Percentiles rank a stretch among this genome's conserved stretches.
phyloP scores from a whole-genome alignment of 208 protist genomes.

The Leishmania amazonensis region DNA sequence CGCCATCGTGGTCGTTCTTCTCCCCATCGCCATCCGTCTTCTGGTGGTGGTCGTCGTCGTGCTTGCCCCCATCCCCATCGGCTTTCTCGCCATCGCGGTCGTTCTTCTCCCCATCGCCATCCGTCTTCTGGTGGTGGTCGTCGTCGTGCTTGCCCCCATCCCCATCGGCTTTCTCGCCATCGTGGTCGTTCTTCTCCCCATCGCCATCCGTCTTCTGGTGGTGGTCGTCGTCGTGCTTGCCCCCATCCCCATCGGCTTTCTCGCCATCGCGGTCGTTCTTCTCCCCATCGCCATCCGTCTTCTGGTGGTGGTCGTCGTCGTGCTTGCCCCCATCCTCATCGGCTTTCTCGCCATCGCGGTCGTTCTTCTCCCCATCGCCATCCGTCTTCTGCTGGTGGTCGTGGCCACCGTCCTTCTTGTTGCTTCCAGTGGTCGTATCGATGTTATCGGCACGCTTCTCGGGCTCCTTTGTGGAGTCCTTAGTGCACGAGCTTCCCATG shows the following conservation, averaged over 20 bases:
- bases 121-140: too few relatives aligned
- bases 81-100: too few relatives aligned
- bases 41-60: too few relatives aligned
- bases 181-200: not conserved
- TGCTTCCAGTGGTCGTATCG: fast-evolving
- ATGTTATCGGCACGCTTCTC: not conserved
- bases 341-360: too few relatives aligned
- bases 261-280: not conserved
- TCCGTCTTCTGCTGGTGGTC: too few relatives aligned
- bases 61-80: too few relatives aligned
- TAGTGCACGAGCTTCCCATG: not conserved
- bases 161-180: too few relatives aligned
- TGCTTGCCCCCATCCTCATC: not conserved
- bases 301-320: too few relatives aligned
- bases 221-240: not conserved
- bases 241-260: not conserved
- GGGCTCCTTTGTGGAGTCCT: not conserved
- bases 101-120: not conserved
- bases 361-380: not conserved
- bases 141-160: not conserved
- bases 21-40: too few relatives aligned
- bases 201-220: not conserved
- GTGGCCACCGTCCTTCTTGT: not conserved
- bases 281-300: not conserved
- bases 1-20: not conserved